phyloP scores from a whole-genome alignment of 257 asterid genomes.

The Primulina huaijiensis region DNA sequence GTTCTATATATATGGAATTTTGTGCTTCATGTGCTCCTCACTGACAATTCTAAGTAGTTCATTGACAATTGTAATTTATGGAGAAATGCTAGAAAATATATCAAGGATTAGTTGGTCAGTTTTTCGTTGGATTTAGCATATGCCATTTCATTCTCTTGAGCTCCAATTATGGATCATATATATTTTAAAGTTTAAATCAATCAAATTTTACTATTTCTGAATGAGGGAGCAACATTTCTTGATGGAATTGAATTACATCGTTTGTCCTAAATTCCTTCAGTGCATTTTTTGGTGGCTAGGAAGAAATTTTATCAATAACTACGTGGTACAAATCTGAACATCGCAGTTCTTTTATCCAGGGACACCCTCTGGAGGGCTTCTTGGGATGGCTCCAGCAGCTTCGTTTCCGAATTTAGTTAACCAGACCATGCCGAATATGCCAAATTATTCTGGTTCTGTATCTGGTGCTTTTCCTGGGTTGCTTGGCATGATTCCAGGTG shows the following conservation, averaged over 20 bases:
- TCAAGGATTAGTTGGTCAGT: background rate
- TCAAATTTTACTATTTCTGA: too few relatives aligned
- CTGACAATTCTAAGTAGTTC: background rate
- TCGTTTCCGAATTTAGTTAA: conserved; percentile 77
- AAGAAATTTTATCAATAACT: conserved; percentile 12
- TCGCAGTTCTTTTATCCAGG: conserved; percentile 46
- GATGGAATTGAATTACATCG: background rate
- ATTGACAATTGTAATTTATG: background rate
- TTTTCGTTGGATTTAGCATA: background rate
- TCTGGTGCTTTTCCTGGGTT: conserved; percentile 93
- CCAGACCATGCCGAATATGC: conserved; percentile 99
- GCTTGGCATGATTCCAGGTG: conserved; percentile 96
- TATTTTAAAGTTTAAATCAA: too few relatives aligned
- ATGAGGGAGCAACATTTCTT: background rate
- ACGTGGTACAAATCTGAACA: conserved; percentile 19
- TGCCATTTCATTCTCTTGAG: background rate
- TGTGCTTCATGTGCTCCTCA: conserved; percentile 5
- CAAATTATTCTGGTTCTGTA: conserved; percentile 87
- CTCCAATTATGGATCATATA: background rate
- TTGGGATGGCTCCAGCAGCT: conserved; percentile 69
- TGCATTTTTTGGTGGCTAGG: conserved; percentile 18
- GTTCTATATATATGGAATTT: conserved; percentile 10
- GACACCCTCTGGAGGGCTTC: conserved; percentile 76
- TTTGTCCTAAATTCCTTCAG: background rate
- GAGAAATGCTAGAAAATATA: background rate